These are phyloP conservation scores for Spathaspora sp. DNA, from an alignment of 1,139 yeast genomes.

Conservation along the genomic window DNA sequence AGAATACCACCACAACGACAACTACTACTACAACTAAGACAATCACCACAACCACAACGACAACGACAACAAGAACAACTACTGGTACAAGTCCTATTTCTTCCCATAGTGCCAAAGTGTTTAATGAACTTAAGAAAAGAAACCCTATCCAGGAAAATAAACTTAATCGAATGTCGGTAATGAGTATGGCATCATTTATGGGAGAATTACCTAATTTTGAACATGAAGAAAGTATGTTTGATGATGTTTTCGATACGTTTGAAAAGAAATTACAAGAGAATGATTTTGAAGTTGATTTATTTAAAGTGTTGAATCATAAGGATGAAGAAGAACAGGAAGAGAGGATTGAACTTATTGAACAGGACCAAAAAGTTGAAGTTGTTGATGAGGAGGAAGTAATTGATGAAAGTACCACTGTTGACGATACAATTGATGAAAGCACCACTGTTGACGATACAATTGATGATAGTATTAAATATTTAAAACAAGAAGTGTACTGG, in stretches of 20 bases:
- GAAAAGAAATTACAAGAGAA: slow-evolving; percentile 20
- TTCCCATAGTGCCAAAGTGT: background rate
- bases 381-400: background rate
- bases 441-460: too few relatives aligned
- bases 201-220: slow-evolving; percentile 32
- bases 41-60: background rate
- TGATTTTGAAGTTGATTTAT: background rate
- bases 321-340: background rate
- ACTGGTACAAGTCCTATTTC: too few relatives aligned
- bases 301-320: background rate
- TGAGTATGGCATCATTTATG: slow-evolving; percentile 14
- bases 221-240: slow-evolving; percentile 31
- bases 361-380: background rate
- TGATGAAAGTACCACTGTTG: background rate
- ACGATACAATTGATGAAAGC: slow-evolving; percentile 21
- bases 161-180: slow-evolving; percentile 7
- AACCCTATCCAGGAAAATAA: background rate
- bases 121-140: background rate
- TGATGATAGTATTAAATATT: slow-evolving; percentile 30
- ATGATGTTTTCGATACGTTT: slow-evolving; percentile 32
- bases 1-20: background rate
- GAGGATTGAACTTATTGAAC: too few relatives aligned
- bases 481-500: slow-evolving; percentile 35
- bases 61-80: too few relatives aligned
- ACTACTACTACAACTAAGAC: background rate